Conservation (phyloP, 805 yeast species). For the Millerago galiae region DNA sequence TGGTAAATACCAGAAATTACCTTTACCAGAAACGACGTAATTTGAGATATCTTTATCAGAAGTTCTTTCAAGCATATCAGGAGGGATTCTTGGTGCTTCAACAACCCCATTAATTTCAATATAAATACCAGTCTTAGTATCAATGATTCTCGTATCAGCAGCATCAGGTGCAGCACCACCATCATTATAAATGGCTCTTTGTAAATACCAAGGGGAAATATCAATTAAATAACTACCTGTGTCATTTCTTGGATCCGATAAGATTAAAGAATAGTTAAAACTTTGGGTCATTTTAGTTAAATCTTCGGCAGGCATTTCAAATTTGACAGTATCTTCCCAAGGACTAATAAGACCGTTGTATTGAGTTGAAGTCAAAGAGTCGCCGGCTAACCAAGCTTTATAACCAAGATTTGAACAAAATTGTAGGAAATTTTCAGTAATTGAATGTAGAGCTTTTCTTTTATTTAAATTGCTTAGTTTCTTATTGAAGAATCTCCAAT, state of each 20-base stretch:
- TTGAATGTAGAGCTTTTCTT: slow-evolving; percentile 39
- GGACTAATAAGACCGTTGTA: slow-evolving; percentile 45
- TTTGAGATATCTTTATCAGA: slow-evolving; percentile 13
- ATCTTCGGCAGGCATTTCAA: slow-evolving; percentile 46
- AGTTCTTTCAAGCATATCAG: slow-evolving; percentile 5
- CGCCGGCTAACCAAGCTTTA: slow-evolving; percentile 43
- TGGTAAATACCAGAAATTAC: slow-evolving; percentile 41
- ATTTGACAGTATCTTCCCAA: slow-evolving; percentile 45
- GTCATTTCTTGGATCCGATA: slow-evolving; percentile 39
- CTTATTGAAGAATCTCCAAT: slow-evolving; percentile 59
- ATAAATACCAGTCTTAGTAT: slow-evolving; percentile 51
- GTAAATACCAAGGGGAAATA: slow-evolving; percentile 43
- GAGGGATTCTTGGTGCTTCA: slow-evolving; percentile 21
- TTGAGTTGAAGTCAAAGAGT: slow-evolving; percentile 43
- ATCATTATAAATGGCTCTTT: slow-evolving; percentile 42
- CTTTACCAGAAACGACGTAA: slow-evolving; percentile 31
- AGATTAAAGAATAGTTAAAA: slow-evolving; percentile 40
- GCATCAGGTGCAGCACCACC: slow-evolving; percentile 38
- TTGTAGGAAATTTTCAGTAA: slow-evolving; percentile 40
- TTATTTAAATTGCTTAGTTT: slow-evolving; percentile 31
- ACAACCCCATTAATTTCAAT: slow-evolving; percentile 48
- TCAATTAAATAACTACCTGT: slow-evolving; percentile 41
- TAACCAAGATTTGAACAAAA: slow-evolving; percentile 37
- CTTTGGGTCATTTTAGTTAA: slow-evolving; percentile 38
- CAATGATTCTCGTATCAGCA: slow-evolving; percentile 52